Evolutionary conservation across 352 stramenopile genomes (phyloP).

Genomic region (Phytophthora capsici): DNA sequence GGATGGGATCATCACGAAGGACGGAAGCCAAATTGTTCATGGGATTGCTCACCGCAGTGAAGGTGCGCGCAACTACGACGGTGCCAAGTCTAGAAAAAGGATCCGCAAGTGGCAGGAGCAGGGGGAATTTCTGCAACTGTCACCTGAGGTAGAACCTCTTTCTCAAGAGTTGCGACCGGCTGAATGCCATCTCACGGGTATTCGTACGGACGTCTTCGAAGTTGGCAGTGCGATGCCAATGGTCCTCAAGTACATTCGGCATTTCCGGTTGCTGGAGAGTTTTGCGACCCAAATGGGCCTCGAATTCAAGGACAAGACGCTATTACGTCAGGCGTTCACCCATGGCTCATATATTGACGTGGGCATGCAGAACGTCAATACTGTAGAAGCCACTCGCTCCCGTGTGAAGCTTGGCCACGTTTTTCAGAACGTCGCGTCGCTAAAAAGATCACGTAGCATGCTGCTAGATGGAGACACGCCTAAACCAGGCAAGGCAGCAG

Average conservation of each 20-base stretch:
- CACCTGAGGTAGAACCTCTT: constrained; percentile 58
- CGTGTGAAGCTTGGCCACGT: constrained; percentile 78
- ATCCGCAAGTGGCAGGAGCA: constrained; percentile 71
- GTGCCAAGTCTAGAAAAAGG: constrained; percentile 65
- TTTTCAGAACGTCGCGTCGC: constrained; percentile 64
- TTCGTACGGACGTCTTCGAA: constrained; percentile 85
- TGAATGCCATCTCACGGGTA: constrained; percentile 75
- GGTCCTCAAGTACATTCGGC: constrained; percentile 83
- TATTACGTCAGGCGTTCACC: constrained; percentile 86
- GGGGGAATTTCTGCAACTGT: constrained; percentile 69
- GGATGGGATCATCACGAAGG: constrained; percentile 36
- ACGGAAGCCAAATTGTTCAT: constrained; percentile 32
- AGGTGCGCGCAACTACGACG: constrained; percentile 70
- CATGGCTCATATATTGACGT: constrained; percentile 86
- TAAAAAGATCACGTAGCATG: constrained; percentile 67
- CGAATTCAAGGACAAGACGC: constrained; percentile 72
- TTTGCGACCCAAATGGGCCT: constrained; percentile 74
- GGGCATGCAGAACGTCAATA: constrained; percentile 88
- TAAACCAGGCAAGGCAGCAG: constrained; percentile 16
- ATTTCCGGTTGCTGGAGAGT: constrained; percentile 70
- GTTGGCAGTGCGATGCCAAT: constrained; percentile 86
- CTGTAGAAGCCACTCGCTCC: constrained; percentile 71
- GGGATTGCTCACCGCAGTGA: constrained; percentile 57
- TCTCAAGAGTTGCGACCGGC: constrained; percentile 47
- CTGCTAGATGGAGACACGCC: constrained; percentile 46